Conservation (phyloP, 2,329 filamentous ascomycete species). For the Exophiala dermatitidis region DNA sequence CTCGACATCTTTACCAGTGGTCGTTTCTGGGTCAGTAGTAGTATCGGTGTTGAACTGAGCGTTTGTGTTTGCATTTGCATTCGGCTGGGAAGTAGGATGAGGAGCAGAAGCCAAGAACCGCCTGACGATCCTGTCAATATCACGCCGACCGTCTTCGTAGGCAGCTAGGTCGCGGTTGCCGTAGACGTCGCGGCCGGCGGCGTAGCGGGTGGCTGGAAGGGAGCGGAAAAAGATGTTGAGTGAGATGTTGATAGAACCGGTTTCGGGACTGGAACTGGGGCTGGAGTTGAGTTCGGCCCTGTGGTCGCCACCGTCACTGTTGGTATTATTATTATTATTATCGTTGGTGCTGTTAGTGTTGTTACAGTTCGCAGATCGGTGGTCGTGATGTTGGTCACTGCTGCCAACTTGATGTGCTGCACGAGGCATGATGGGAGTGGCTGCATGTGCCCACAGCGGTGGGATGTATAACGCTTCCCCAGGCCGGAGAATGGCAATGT, state of each 20-base stretch:
- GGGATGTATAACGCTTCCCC: slow-evolving; percentile 78
- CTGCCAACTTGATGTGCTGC: no score
- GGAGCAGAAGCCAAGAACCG: slow-evolving; percentile 10
- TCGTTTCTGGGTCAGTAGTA: not conserved
- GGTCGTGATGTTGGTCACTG: no score
- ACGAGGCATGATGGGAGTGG: slow-evolving; percentile 44
- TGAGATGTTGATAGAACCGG: slow-evolving; percentile 54
- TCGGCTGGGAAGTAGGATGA: no score
- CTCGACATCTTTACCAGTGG: not conserved
- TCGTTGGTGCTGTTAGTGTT: no score
- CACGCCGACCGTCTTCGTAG: slow-evolving; percentile 72
- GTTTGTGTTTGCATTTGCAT: not conserved
- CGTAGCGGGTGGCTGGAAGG: slow-evolving; percentile 56
- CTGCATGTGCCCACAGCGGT: slow-evolving; percentile 76
- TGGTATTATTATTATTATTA: no score
- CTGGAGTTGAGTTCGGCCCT: not conserved
- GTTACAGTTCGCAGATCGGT: no score
- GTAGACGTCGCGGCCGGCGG: slow-evolving; percentile 73
- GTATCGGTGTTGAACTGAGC: not conserved
- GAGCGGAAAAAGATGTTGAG: slow-evolving; percentile 87
- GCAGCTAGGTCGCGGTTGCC: slow-evolving; percentile 78
- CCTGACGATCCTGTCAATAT: slow-evolving; percentile 57
- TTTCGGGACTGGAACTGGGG: not conserved
- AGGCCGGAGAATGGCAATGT: slow-evolving; percentile 58
- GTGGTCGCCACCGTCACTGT: no score